Base-by-base conservation (phyloP, 345 rosid species). In the Litchi chinensis region DNA sequence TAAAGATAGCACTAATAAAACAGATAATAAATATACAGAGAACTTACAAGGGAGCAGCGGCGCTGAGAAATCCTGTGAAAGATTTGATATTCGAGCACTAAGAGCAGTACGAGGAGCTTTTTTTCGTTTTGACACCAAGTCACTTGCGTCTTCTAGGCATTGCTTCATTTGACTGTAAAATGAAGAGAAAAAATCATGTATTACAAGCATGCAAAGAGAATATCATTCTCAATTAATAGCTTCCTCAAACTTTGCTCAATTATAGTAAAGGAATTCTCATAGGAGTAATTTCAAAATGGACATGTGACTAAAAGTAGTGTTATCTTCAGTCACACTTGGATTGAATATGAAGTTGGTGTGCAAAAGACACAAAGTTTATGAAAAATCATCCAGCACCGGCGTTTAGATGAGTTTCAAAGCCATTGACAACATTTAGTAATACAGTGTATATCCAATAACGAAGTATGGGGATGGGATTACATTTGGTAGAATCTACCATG, bases 21-120 rank as follows among this genome's bases (percentile, higher is more conserved):
- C 66, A 74, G n/a, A 24, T 69, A 40, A 28, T 70, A 71, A 18
- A 19, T 10, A 70, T 66, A 46, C 19, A 62, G 69, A 66, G 22
- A 26, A 81, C 91, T 84, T 80, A 95, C 99, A 87, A 28, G 93
- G 88, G 82, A 95, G 72, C 80, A 88, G 76, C 76, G 97, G 89
- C 73, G 85, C 87, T 65, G 40, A 78, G 82, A 89, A 88, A 82
- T 73, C 73, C 79, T 24, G 76, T 32, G 81, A 78, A 56, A 71
- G 88, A 79, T 81, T 67, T 62, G 89, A 79, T 68, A 84, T 56
- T 65, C 76, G 83, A 79, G 83, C 87, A 82, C 79, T 68, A 71
- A 67, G 80, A 79, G 85, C 83, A 75, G 82, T 86, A 52, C 9
- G 56, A 71, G 87, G 83, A 75, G 69, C 79, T 72, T 89, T 88